Evolutionary conservation across 208 protist species (phyloP).

Genomic region (Phytomonas serpens): DNA sequence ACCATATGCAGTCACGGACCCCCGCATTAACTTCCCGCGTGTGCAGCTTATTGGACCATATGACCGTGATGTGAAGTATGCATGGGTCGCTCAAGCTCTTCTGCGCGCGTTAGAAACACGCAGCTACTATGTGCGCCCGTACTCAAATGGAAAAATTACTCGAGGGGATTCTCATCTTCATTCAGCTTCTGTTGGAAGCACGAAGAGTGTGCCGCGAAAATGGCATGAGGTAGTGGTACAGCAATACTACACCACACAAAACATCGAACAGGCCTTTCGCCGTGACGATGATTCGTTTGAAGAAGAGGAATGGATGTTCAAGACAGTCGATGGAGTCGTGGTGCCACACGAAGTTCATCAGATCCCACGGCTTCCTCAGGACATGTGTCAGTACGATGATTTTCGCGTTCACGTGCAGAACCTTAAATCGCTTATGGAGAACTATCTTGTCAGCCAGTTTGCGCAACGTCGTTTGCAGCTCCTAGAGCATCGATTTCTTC

Average conservation of each 20-base stretch:
- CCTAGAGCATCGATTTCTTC: constrained; percentile 87
- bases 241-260: constrained; percentile 4
- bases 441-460: constrained; percentile 77
- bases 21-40: constrained; percentile 57
- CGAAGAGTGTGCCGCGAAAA: constrained; percentile 8
- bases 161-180: background rate
- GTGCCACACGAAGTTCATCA: constrained; percentile 86
- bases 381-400: constrained; percentile 81
- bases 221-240: constrained; percentile 5
- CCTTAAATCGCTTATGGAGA: constrained; percentile 46
- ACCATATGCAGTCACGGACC: constrained; percentile 60
- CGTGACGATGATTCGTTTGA: constrained; percentile 46
- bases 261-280: constrained; percentile 19
- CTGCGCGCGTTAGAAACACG: constrained; percentile 73
- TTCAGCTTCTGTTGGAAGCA: background rate
- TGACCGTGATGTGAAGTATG: constrained; percentile 54
- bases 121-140: constrained; percentile 31
- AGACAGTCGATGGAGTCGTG: constrained; percentile 84
- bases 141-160: constrained; percentile 1
- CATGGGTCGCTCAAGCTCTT: constrained; percentile 46
- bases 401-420: constrained; percentile 75
- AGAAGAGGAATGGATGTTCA: constrained; percentile 88
- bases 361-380: constrained; percentile 80
- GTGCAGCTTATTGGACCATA: constrained; percentile 47
- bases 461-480: constrained; percentile 77